Base-by-base conservation (phyloP, 1,139 yeast species). In the Saccharomyces hybrid region DNA sequence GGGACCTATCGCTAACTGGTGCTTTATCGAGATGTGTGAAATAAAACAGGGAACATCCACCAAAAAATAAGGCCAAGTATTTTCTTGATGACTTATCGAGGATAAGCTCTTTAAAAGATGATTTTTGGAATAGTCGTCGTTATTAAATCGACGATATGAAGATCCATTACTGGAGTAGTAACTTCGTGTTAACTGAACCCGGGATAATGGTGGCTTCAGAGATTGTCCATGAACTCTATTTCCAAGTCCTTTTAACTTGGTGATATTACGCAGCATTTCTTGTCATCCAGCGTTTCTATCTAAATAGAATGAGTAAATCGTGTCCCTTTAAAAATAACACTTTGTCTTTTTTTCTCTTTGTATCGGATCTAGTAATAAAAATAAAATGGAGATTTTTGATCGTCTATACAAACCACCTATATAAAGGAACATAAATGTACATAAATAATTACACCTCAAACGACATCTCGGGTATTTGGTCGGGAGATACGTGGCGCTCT, bases 21-120 rank as follows among this genome's bases (percentile, higher is more conserved):
- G 97, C 97, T 60, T 80, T 79, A 59, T 90, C 86, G 44, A 88
- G 73, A 65, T 90, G 83, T 51, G 84, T 75, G 3, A 82, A 64
- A 60, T 86, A 84, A 61, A 88, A 76, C 1, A 80, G 74, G 0
- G 74, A 73, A n/a, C 72, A 67, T 2, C 71, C 68, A 28, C 71
- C 73, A 53, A 71, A 55, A 11, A 65, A 52, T 2, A 64, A 53
- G 9, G 65, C 68, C 7, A 65, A 55, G 42, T 63, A 61, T 41
- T 63, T 70, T 44, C 71, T 62, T 2, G 65, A 55, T 6, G 56
- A 55, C 2, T 70, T 66, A 50, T 71, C 69, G 21, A 55, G 51
- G 5, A 67, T 52, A 1, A 58, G 34, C 11, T 65, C 46, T 1
- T 57, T 51, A 38, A 61, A 61, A 2, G 44, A 38, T 9, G 44